These are phyloP conservation scores for Phragmites australis DNA, from an alignment of 176 grass and related monocot genomes.

Conservation along the genomic window DNA sequence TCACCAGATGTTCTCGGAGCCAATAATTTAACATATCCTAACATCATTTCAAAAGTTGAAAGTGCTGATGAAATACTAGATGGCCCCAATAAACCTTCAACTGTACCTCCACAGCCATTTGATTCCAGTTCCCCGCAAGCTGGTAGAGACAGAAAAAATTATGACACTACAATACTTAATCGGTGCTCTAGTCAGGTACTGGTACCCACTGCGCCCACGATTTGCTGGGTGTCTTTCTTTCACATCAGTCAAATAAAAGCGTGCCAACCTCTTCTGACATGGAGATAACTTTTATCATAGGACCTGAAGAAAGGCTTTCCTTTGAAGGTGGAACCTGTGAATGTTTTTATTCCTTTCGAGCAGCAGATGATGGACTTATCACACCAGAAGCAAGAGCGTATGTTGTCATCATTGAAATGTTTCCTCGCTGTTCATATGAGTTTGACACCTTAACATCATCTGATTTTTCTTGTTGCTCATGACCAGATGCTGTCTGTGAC, in stretches of 20 bases:
- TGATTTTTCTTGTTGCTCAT: conserved; percentile 17
- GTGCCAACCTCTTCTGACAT: background rate
- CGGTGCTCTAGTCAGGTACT: conserved; percentile 36
- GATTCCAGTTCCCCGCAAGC: conserved; percentile 10
- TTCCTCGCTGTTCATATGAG: background rate
- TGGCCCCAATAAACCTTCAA: conserved; percentile 16
- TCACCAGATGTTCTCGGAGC: conserved; percentile 1
- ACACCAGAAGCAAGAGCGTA: conserved; percentile 43
- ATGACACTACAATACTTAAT: conserved; percentile 16
- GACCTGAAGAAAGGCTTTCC: conserved; percentile 49
- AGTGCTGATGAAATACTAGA: conserved; percentile 21
- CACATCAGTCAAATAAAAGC: background rate
- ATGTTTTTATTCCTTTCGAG: conserved; percentile 41
- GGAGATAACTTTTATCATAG: conserved; percentile 28
- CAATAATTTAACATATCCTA: conserved; percentile 39
- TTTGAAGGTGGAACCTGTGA: conserved; percentile 48
- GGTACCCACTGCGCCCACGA: background rate
- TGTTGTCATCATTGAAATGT: conserved; percentile 23
- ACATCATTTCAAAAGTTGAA: conserved; percentile 40
- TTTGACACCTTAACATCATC: conserved; percentile 3
- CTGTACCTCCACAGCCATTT: conserved; percentile 6
- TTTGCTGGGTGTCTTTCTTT: conserved; percentile 16
- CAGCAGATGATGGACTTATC: conserved; percentile 42
- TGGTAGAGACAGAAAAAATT: conserved; percentile 19
- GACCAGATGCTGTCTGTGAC: conserved; percentile 38